Conservation (phyloP, 2,329 filamentous ascomycete genomes). For the Incumbomyces delicatus region DNA sequence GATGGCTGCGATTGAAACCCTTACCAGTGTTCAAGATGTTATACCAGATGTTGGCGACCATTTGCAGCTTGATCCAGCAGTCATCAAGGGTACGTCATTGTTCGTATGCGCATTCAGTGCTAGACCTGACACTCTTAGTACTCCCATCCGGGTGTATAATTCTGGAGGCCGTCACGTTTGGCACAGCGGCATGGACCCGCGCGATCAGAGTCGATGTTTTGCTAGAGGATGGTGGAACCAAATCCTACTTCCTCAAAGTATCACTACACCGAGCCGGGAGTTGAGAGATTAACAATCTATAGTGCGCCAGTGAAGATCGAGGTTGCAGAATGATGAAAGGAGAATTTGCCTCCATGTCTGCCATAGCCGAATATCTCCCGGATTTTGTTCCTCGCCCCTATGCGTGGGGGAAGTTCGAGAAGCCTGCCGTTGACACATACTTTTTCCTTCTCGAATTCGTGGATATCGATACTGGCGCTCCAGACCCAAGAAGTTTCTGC, state of each 20-base stretch:
- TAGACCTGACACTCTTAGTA: not conserved
- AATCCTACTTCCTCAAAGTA: slow-evolving; percentile 13
- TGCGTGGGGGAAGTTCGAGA: slow-evolving; percentile 21
- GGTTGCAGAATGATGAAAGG: slow-evolving; percentile 19
- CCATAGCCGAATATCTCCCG: slow-evolving; percentile 22
- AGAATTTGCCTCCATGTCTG: slow-evolving; percentile 26
- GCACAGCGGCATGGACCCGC: slow-evolving; percentile 5
- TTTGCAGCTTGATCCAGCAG: too few relatives aligned
- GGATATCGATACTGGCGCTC: slow-evolving; percentile 22
- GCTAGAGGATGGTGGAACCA: not conserved
- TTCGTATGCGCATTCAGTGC: too few relatives aligned
- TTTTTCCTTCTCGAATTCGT: slow-evolving; percentile 27
- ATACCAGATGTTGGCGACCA: too few relatives aligned
- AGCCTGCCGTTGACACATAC: slow-evolving; percentile 15
- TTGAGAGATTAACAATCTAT: too few relatives aligned
- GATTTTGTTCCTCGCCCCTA: slow-evolving; percentile 24
- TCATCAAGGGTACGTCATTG: not conserved
- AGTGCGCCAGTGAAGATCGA: too few relatives aligned
- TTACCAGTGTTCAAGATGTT: too few relatives aligned
- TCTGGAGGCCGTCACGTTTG: slow-evolving; percentile 3
- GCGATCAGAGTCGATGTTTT: slow-evolving; percentile 5
- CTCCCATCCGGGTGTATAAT: slow-evolving; percentile 6
- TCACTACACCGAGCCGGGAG: not conserved
- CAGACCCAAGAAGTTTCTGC: slow-evolving; percentile 22
- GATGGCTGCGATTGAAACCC: too few relatives aligned